Percentiles rank a stretch among this genome's conserved stretches.
Evolutionary conservation across 495 filamentous ascomycete genomes (phyloP).

Genomic region (Friedmanniomyces endolithicus): DNA sequence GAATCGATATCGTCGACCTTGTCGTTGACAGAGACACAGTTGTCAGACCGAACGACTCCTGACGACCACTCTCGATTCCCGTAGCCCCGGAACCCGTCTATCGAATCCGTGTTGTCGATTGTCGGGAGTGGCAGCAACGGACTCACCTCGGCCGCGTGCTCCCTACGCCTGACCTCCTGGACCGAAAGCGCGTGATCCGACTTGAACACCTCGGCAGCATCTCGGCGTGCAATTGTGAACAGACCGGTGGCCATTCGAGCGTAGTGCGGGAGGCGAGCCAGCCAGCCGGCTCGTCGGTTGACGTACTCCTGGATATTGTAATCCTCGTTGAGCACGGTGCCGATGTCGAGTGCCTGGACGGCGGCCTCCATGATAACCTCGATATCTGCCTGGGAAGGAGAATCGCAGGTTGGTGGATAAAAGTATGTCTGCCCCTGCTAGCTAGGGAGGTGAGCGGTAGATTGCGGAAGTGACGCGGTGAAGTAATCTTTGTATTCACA

Average conservation of each 20-base stretch:
- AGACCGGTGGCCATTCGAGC: not conserved
- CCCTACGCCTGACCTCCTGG: slow-evolving; percentile 8
- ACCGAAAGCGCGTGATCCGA: slow-evolving; percentile 1
- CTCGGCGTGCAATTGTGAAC: slow-evolving; percentile 7
- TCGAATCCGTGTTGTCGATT: slow-evolving; percentile 4
- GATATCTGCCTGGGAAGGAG: not conserved
- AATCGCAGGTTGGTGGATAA: not conserved
- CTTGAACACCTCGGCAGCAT: slow-evolving; percentile 7
- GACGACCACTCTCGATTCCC: slow-evolving; percentile 4
- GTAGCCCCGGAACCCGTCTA: slow-evolving; percentile 10
- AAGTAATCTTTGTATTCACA: too few species aligned
- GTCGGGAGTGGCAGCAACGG: slow-evolving; percentile 13
- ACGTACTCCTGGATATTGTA: slow-evolving; percentile 12
- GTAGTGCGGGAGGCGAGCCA: slow-evolving; percentile 3
- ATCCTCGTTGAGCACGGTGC: slow-evolving; percentile 11
- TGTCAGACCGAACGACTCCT: too few species aligned
- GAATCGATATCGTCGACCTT: not conserved
- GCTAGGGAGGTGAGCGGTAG: not conserved
- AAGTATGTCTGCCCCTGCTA: not conserved
- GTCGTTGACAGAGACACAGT: not conserved
- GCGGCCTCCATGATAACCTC: not conserved
- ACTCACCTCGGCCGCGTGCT: not conserved
- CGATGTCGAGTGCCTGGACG: not conserved
- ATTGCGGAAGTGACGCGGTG: too few species aligned
- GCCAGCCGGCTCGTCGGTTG: slow-evolving; percentile 5